A percentile compares a stretch with the other conserved stretches of the same genome.
Conservation (phyloP, 2,329 filamentous ascomycete species). For the Exophiala xenobiotica region DNA sequence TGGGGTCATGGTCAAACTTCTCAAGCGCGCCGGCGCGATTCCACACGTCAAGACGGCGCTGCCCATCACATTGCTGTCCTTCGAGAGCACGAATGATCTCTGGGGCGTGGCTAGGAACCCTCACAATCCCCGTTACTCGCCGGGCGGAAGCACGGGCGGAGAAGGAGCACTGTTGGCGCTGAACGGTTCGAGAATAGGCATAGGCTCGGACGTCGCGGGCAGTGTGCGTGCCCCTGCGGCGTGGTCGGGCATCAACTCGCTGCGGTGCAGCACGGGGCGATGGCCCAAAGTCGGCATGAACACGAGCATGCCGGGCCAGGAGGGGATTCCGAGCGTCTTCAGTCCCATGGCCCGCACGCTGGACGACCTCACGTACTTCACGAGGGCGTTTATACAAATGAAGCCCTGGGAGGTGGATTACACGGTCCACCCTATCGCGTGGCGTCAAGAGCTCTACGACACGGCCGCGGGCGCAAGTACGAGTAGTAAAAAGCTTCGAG, state of each 20-base stretch:
- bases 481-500: constrained; percentile 62
- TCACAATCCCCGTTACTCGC: constrained; percentile 78
- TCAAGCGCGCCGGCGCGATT: constrained; percentile 83
- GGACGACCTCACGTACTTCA: constrained; percentile 81
- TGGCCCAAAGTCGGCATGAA: constrained; percentile 84
- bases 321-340: constrained; percentile 84
- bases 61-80: constrained; percentile 81
- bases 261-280: constrained; percentile 82
- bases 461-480: constrained; percentile 59
- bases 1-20: constrained; percentile 69
- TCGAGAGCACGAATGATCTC: constrained; percentile 75
- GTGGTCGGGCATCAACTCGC: constrained; percentile 82
- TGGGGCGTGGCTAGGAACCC: constrained; percentile 85
- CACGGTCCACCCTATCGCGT: constrained; percentile 78
- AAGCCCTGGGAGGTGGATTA: constrained; percentile 88
- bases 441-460: constrained; percentile 63
- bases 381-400: constrained; percentile 73
- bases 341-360: constrained; percentile 89
- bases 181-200: constrained; percentile 78
- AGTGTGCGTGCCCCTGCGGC: constrained; percentile 84
- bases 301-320: constrained; percentile 90
- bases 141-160: constrained; percentile 83
- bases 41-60: constrained; percentile 93
- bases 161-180: constrained; percentile 80
- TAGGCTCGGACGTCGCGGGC: constrained; percentile 88